Evolutionary conservation across 129 eudicot species (phyloP).

Genomic region (Ambrosia artemisiifolia): DNA sequence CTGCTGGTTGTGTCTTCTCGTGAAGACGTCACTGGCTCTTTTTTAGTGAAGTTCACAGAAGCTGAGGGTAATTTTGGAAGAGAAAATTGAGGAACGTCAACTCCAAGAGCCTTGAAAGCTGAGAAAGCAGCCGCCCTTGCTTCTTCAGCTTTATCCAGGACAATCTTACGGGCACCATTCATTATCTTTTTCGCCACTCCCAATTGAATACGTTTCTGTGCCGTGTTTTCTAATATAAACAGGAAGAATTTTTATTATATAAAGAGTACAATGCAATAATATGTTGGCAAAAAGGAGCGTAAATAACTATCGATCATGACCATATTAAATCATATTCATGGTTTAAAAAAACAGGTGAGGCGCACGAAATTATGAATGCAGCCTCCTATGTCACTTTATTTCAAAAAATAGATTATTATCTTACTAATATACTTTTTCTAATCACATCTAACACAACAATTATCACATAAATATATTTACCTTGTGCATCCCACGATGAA

Average conservation of each 20-base stretch:
- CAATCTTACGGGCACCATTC: conserved; percentile 89
- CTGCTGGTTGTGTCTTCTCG: conserved; percentile 55
- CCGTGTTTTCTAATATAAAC: conserved; percentile 39
- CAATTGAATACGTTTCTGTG: conserved; percentile 69
- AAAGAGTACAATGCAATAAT: not conserved
- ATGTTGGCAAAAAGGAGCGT: conserved; percentile 1
- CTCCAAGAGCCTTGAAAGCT: conserved; percentile 95
- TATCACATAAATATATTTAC: conserved; percentile 24
- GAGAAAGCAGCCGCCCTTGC: conserved; percentile 94
- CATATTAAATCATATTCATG: not conserved
- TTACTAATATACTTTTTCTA: not conserved
- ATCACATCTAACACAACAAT: not conserved
- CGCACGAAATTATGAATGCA: too few relatives aligned
- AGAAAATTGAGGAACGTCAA: conserved; percentile 65
- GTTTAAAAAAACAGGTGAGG: too few relatives aligned
- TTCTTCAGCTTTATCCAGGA: conserved; percentile 95
- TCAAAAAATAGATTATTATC: not conserved
- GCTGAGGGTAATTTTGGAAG: conserved; percentile 37
- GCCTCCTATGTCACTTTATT: not conserved
- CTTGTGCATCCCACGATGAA: conserved; percentile 86
- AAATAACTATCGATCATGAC: conserved; percentile 10
- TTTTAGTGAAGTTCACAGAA: conserved; percentile 25
- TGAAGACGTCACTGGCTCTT: conserved; percentile 49
- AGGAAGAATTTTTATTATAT: conserved; percentile 10
- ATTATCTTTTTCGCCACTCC: conserved; percentile 93